Base-by-base conservation (phyloP, 139 green algal species). In the Chlamydomonas sp. region DNA sequence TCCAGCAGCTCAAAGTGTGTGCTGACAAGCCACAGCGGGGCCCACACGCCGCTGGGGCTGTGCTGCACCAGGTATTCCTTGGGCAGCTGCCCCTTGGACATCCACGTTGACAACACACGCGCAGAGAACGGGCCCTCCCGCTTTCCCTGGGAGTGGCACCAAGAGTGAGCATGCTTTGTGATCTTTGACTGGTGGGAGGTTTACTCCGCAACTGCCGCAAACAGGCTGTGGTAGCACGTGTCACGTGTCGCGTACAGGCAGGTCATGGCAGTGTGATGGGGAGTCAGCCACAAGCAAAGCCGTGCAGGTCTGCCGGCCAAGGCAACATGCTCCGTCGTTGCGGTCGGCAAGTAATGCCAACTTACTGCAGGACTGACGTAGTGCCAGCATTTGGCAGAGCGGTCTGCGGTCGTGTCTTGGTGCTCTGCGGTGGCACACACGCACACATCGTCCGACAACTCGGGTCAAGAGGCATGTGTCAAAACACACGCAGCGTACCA, bases 71-170 rank as follows among this genome's bases (percentile, higher is more conserved):
- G 72, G 63, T 81, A 87, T 15, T 16, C 18, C 31, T 0, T 8
- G 8, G 61, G 31, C 2, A 87, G 83, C 83, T 87, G 83, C 2
- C 74, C 83, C 63, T 80, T 80, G 62, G 31, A 5, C n/a, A 75
- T n/a, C 83, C 83, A 87, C 31, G 74, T 57, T 1, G 71, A 5
- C 60, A 87, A 63, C n/a, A 63, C n/a, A 31, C 83, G 83, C 15
- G 83, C 83, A 2, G 73, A 31, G 31, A 87, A 87, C 5, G 83
- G 83, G 2, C 83, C 83, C 83, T 87, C 72, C 2, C 83, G 73
- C 5, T 2, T 20, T 31, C 72, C 83, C 83, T 87, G 71, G 5
- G 69, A 20, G 5, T 12, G n/a, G 31, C 12, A 64, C 49, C 20
- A 3, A 15, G 14, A 4, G 5, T 49, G 31, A 49, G 31, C 31